Conservation (phyloP, 2,329 filamentous ascomycete species). For the Dactylellina cionopaga region DNA sequence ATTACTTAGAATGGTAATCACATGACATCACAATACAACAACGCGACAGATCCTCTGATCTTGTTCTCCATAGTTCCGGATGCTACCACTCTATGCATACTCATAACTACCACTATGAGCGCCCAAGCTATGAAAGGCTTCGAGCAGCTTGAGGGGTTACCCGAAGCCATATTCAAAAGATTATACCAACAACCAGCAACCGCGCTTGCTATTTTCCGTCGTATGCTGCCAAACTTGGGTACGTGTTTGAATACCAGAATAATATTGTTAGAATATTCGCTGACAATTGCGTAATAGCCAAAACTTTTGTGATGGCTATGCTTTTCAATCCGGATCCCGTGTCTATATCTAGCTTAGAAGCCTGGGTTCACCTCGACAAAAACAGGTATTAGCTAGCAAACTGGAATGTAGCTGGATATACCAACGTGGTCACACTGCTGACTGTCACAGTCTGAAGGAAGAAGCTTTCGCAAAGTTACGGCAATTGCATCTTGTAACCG, state of each 20-base stretch:
- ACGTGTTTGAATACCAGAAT: slow-evolving; percentile 56
- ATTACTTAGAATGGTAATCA: neutral
- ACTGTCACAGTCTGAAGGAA: slow-evolving; percentile 76
- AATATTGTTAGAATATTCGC: neutral
- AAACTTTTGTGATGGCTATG: slow-evolving; percentile 94
- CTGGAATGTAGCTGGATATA: neutral
- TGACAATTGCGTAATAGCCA: slow-evolving; percentile 66
- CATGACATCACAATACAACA: neutral
- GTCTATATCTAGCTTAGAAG: slow-evolving; percentile 80
- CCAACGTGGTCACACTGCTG: slow-evolving; percentile 58
- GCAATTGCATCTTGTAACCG: slow-evolving; percentile 82
- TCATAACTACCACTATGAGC: slow-evolving; percentile 3
- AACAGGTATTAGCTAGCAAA: slow-evolving; percentile 63
- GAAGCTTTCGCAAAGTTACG: slow-evolving; percentile 83
- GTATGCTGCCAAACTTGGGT: slow-evolving; percentile 94
- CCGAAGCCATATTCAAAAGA: slow-evolving; percentile 86
- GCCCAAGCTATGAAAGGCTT: slow-evolving; percentile 60
- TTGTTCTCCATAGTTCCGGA: too few species aligned
- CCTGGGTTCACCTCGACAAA: slow-evolving; percentile 80
- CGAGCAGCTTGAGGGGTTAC: slow-evolving; percentile 92
- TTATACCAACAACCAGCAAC: slow-evolving; percentile 97
- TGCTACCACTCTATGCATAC: neutral
- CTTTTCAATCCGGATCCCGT: slow-evolving; percentile 88
- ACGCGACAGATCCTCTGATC: too few species aligned
- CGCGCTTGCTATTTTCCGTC: slow-evolving; percentile 91